A percentile compares a stretch with the other conserved stretches of the same genome.
Evolutionary conservation across 163 green algal species (phyloP).

Genomic region (Chlorella variabilis): DNA sequence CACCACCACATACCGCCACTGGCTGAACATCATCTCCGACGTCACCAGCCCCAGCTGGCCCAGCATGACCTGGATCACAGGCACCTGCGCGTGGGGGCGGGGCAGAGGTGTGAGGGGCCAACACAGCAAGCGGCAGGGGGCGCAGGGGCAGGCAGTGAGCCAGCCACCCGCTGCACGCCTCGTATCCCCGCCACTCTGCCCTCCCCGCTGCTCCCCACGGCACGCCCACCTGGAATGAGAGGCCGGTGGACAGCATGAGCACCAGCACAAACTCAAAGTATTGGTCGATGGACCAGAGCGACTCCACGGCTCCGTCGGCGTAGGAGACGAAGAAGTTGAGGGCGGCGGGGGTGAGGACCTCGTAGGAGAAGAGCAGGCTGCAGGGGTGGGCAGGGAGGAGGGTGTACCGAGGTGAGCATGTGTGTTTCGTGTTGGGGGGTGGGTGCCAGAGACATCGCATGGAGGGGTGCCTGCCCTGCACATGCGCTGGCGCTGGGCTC

Average conservation of each 20-base stretch:
- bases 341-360: slow-evolving; percentile 94
- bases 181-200: no score
- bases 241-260: slow-evolving; percentile 95
- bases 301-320: slow-evolving; percentile 96
- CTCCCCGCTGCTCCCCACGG: no score
- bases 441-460: no score
- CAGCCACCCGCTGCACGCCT: no score
- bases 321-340: slow-evolving; percentile 99
- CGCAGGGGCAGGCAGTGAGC: no score
- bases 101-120: no score
- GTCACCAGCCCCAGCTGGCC: slow-evolving; percentile 92
- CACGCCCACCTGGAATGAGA: slow-evolving; percentile 91
- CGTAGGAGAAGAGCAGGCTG: slow-evolving; percentile 95
- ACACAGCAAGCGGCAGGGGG: no score
- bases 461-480: no score
- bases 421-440: no score
- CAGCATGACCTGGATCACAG: slow-evolving; percentile 97
- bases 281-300: slow-evolving; percentile 98
- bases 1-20: slow-evolving; percentile 98
- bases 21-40: slow-evolving; percentile 88
- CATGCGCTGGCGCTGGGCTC: neutral
- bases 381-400: neutral
- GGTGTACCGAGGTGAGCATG: no score
- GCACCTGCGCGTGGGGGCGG: slow-evolving; percentile 76
- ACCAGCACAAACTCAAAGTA: slow-evolving; percentile 99